These are phyloP conservation scores for Haplosporangium sp. DNA, from an alignment of 371 early-diverging fungal species.

Conservation along the genomic window DNA sequence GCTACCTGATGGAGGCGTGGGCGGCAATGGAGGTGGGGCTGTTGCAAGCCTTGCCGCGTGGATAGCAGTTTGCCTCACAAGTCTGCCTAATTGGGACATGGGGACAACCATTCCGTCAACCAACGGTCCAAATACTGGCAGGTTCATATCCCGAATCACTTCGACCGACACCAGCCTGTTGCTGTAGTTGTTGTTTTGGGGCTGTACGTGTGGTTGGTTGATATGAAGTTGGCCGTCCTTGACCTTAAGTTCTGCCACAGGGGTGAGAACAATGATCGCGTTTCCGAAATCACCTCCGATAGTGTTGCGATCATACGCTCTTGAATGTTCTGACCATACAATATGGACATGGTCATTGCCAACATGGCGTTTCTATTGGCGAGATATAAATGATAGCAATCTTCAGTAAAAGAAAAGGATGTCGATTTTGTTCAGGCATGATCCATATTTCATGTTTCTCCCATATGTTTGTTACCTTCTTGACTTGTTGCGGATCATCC, in stretches of 20 bases:
- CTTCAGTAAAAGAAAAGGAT: no score
- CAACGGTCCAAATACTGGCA: constrained; percentile 88
- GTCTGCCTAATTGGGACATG: constrained; percentile 76
- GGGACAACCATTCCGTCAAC: constrained; percentile 86
- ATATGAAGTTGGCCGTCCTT: constrained; percentile 19
- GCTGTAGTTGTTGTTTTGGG: neutral
- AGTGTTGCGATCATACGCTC: constrained; percentile 86
- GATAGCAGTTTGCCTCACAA: constrained; percentile 88
- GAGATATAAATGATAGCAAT: no score
- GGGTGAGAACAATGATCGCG: constrained; percentile 91
- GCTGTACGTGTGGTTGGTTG: neutral
- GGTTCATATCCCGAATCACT: constrained; percentile 77
- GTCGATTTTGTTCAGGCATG: neutral
- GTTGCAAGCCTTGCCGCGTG: constrained; percentile 59
- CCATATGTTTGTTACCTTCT: constrained; percentile 71
- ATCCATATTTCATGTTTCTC: neutral
- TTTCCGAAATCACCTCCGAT: constrained; percentile 98
- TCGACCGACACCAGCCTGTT: constrained; percentile 79
- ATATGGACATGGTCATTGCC: constrained; percentile 98
- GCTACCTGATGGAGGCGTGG: constrained; percentile 32
- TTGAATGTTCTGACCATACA: constrained; percentile 93
- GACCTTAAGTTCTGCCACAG: constrained; percentile 58
- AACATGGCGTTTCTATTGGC: constrained; percentile 91
- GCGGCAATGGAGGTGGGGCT: constrained; percentile 45
- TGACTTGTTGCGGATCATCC: constrained; percentile 83